Evolutionary conservation across 2,329 filamentous ascomycete species (phyloP).

Genomic region (Apiospora rasikravindrae): DNA sequence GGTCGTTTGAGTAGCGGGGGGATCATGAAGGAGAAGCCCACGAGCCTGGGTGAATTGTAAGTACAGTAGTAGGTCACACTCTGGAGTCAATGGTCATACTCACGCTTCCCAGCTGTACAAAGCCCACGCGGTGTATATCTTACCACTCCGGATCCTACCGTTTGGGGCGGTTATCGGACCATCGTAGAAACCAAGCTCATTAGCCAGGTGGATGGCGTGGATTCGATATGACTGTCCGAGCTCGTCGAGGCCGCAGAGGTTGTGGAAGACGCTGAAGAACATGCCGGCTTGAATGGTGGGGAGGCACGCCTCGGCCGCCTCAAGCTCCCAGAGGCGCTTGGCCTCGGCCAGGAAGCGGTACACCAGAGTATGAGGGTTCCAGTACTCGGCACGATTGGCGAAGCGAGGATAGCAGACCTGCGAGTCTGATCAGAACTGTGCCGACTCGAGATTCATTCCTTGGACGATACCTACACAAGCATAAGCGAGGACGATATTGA

Average conservation of each 20-base stretch:
- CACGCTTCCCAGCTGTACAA: slow-evolving; percentile 34
- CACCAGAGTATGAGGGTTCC: slow-evolving; percentile 40
- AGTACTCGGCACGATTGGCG: slow-evolving; percentile 38
- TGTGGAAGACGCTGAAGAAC: slow-evolving; percentile 37
- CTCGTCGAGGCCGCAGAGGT: slow-evolving; percentile 43
- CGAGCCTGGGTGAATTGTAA: not conserved
- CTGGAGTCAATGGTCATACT: not conserved
- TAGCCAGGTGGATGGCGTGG: slow-evolving; percentile 40
- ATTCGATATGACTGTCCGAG: slow-evolving; percentile 42
- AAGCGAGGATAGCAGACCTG: slow-evolving; percentile 37
- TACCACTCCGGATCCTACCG: slow-evolving; percentile 30
- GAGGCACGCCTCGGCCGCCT: slow-evolving; percentile 33
- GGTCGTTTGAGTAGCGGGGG: slow-evolving; percentile 32
- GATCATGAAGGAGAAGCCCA: slow-evolving; percentile 31
- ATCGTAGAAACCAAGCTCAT: slow-evolving; percentile 39
- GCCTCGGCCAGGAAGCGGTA: slow-evolving; percentile 45
- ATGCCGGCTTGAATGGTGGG: slow-evolving; percentile 42
- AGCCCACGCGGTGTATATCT: slow-evolving; percentile 41
- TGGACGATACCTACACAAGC: slow-evolving; percentile 39
- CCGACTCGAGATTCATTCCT: not conserved
- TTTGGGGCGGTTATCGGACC: slow-evolving; percentile 24
- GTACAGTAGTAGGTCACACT: not conserved
- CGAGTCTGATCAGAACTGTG: not conserved
- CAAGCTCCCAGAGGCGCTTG: slow-evolving; percentile 42
- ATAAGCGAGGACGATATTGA: slow-evolving; percentile 44